Evolutionary conservation across 2,329 filamentous ascomycete species (phyloP), one percentile per base, ranked within the genome.

Genomic region (Aspergillus tanneri): DNA sequence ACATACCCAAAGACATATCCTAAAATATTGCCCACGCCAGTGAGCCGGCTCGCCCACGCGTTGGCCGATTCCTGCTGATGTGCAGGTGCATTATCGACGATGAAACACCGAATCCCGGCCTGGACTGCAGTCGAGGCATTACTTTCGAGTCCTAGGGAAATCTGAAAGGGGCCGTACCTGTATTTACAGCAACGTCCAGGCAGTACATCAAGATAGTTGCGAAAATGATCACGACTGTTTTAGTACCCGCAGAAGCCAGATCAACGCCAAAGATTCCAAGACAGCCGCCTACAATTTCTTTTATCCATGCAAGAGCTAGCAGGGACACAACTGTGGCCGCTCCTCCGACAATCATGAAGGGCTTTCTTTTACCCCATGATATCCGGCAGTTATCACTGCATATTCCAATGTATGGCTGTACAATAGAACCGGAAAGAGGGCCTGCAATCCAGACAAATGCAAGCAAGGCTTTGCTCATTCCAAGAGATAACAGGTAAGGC

Each of bases 31-130:
- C 92, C 93, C 37, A 95, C 74, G 19, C 92, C 92, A 9, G 85
- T 87, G 48, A 92, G 81, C 43, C 92, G 84, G 62, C 89, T 91
- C 16, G 92, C 90, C 91, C 95, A 96, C 32, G 92, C 86, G 71
- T 97, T 97, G 46, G 91, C 92, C 28, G 86, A 79, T 70, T 96
- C 91, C 72, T 97, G 92, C 67, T 97, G 92, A 63, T 96, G 91
- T 1, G 88, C 83, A 0, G 93, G 93, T 0, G 89, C 88, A 62
- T 90, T 92, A 65, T 97, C 92, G 19, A 96, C 88, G 46, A 97
- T 95, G 66, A 95, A 95, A 19, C 91, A 90, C 56, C 91, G 82
- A 62, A 96, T 88, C 4, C 85, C 88, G 40, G 93, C 92, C 79
- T 97, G 92, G 25, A 97, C 89, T 81, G 55, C 49, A 55, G 23